Percentiles rank a stretch among this genome's conserved stretches.
Evolutionary conservation across 345 rosid genomes (phyloP).

Genomic region (Eucalyptus dawsonii): DNA sequence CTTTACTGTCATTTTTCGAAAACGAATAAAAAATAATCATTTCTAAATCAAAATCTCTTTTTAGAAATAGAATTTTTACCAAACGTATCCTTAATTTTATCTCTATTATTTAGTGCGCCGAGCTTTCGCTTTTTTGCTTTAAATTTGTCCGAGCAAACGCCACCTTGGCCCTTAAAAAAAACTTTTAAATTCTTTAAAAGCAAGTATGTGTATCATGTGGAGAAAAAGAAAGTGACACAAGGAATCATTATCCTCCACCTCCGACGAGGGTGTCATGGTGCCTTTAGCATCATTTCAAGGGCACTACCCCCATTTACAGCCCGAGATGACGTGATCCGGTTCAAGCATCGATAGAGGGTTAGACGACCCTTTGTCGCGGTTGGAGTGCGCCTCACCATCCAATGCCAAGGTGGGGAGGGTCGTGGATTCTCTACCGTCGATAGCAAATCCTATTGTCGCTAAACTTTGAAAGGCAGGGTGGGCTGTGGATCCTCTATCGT

Average conservation of each 20-base stretch:
- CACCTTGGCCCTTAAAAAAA: background rate
- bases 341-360: background rate
- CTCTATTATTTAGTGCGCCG: fast-evolving
- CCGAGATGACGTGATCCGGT: background rate
- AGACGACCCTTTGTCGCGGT: fast-evolving
- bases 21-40: too few relatives aligned
- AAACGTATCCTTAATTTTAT: too few relatives aligned
- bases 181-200: fast-evolving
- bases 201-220: fast-evolving
- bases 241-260: background rate
- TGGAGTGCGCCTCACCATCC: background rate
- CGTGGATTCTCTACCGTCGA: background rate
- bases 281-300: background rate
- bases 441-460: fast-evolving
- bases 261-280: fast-evolving
- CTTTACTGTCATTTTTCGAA: too few relatives aligned
- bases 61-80: too few relatives aligned
- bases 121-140: background rate
- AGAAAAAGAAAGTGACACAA: background rate
- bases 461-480: fast-evolving
- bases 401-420: background rate
- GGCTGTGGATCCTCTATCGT: background rate
- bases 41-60: too few relatives aligned
- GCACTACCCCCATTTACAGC: background rate
- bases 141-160: background rate